A percentile compares a stretch with the other conserved stretches of the same genome.
Conservation (phyloP, 257 asterid species). For the Rhazya stricta region DNA sequence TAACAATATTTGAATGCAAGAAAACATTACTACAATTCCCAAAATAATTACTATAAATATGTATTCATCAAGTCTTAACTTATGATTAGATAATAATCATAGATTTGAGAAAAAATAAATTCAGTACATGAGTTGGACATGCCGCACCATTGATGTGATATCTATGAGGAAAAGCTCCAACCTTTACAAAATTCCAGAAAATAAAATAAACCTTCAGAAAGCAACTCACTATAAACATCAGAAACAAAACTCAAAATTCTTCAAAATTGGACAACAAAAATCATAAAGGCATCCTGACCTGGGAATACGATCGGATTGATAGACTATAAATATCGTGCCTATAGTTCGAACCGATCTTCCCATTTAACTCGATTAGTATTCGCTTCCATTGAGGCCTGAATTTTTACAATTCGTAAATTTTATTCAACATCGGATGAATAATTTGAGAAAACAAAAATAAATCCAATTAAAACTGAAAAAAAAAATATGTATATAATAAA, state of each 20-base stretch:
- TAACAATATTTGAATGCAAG: neutral
- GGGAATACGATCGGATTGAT: conserved; percentile 60
- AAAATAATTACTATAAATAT: neutral
- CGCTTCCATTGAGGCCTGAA: conserved; percentile 67
- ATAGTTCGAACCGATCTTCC: conserved; percentile 52
- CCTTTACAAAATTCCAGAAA: conserved; percentile 26
- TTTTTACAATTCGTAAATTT: neutral
- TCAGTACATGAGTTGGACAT: conserved; percentile 71
- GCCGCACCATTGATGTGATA: conserved; percentile 65
- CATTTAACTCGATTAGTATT: conserved; percentile 55
- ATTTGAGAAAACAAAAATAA: neutral
- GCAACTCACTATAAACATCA: neutral
- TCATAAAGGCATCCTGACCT: conserved; percentile 33
- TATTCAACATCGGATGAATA: neutral
- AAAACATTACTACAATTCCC: neutral
- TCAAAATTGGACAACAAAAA: neutral
- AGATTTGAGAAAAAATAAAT: neutral
- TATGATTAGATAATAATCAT: neutral
- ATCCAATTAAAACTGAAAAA: neutral
- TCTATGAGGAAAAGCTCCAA: conserved; percentile 60
- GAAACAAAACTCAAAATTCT: neutral
- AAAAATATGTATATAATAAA: neutral
- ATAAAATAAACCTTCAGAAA: neutral
- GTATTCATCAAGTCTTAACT: neutral
- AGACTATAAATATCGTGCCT: conserved; percentile 52